Evolutionary conservation across 441 rosid species (phyloP).

Genomic region (Aleurites moluccanus): DNA sequence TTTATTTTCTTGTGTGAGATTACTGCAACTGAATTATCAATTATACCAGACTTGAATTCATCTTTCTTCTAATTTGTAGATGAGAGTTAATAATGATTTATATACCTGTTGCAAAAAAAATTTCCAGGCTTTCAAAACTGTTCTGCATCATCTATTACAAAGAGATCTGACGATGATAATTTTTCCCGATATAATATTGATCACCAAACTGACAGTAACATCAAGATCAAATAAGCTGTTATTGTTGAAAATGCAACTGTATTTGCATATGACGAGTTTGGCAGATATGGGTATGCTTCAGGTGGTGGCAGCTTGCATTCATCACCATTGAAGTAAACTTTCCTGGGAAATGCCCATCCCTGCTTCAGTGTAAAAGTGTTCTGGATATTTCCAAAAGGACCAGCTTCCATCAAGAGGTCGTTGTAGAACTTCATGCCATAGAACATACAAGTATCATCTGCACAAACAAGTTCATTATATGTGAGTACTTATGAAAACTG

Average conservation of each 20-base stretch:
- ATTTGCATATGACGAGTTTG: slow-evolving; percentile 51
- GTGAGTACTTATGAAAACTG: neutral
- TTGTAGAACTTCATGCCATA: slow-evolving; percentile 65
- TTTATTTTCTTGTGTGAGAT: neutral
- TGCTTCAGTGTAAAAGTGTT: slow-evolving; percentile 62
- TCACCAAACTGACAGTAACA: slow-evolving; percentile 29
- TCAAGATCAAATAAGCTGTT: slow-evolving; percentile 39
- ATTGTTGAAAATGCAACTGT: slow-evolving; percentile 29
- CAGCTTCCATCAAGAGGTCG: slow-evolving; percentile 72
- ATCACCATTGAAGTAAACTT: slow-evolving; percentile 66
- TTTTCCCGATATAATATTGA: slow-evolving; percentile 5
- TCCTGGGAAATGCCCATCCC: slow-evolving; percentile 76
- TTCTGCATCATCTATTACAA: slow-evolving; percentile 15
- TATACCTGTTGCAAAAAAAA: slow-evolving; percentile 19
- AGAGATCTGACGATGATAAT: slow-evolving; percentile 12
- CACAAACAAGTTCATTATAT: slow-evolving; percentile 15
- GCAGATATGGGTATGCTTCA: slow-evolving; percentile 77
- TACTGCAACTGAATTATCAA: slow-evolving; percentile 22
- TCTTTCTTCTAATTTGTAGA: slow-evolving; percentile 11
- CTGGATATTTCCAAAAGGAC: slow-evolving; percentile 60
- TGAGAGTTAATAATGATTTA: slow-evolving; percentile 19
- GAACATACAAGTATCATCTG: slow-evolving; percentile 75
- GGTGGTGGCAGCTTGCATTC: slow-evolving; percentile 85
- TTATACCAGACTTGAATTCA: slow-evolving; percentile 8
- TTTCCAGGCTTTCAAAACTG: slow-evolving; percentile 23